Percentiles rank a stretch among this genome's conserved stretches.
phyloP scores from a whole-genome alignment of 1,284 basidiomycete species.

The Pascua guehoae region DNA sequence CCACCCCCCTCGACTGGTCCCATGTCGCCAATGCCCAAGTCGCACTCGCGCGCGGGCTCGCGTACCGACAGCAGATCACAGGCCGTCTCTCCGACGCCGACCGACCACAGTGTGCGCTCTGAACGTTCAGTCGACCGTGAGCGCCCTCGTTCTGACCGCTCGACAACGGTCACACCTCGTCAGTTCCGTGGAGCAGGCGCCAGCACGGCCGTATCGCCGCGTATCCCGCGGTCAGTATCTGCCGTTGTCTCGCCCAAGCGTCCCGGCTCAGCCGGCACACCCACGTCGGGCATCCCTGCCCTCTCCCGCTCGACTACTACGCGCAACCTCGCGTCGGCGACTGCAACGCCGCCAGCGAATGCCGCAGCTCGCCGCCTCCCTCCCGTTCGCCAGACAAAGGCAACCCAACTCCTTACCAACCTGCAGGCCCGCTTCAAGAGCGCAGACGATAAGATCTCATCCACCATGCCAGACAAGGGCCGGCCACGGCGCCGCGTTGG shows the following conservation, averaged over 20 bases:
- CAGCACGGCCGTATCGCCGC: constrained; percentile 1
- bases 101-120: constrained; percentile 2
- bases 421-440: constrained; percentile 40
- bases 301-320: constrained; percentile 38
- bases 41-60: background rate
- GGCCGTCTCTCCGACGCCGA: constrained; percentile 4
- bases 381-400: constrained; percentile 20
- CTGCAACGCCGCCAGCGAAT: constrained; percentile 14
- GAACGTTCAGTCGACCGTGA: background rate
- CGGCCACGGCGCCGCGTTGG: no score
- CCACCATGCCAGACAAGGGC: no score
- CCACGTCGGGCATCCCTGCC: constrained; percentile 25
- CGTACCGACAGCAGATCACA: constrained; percentile 17
- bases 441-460: constrained; percentile 35
- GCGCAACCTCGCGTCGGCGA: constrained; percentile 28
- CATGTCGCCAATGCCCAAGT: constrained; percentile 37
- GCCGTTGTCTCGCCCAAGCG: background rate
- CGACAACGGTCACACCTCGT: constrained; percentile 8
- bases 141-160: constrained; percentile 1
- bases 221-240: background rate
- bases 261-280: background rate
- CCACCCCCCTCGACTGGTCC: constrained; percentile 36
- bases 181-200: no score
- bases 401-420: constrained; percentile 37
- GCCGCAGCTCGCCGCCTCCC: constrained; percentile 3